Conservation (phyloP, 345 rosid species). For the Acer saccharum region DNA sequence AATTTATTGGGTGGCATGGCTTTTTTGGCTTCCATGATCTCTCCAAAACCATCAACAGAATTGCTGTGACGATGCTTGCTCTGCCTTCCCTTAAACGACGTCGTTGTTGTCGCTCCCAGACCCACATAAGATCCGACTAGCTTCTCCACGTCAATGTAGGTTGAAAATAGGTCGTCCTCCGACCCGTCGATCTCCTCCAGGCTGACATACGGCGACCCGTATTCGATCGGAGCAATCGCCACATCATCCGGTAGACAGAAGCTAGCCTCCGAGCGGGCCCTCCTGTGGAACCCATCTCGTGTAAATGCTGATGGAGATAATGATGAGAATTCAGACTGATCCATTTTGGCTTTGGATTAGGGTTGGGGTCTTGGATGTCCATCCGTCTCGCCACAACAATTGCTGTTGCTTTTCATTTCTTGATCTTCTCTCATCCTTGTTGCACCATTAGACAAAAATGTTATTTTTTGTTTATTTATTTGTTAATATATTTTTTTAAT, state of each 20-base stretch:
- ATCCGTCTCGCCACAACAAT: neutral
- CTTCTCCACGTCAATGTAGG: slow-evolving; percentile 62
- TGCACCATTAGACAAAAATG: neutral
- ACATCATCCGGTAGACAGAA: slow-evolving; percentile 41
- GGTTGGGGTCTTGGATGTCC: neutral
- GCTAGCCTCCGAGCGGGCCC: slow-evolving; percentile 59
- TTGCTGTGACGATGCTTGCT: slow-evolving; percentile 58
- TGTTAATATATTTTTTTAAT: neutral
- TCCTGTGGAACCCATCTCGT: slow-evolving; percentile 34
- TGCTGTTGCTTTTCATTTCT: neutral
- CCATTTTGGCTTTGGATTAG: neutral
- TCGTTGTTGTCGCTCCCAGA: slow-evolving; percentile 1
- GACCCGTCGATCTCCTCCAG: slow-evolving; percentile 51
- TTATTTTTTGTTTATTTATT: neutral
- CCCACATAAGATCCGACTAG: slow-evolving; percentile 11
- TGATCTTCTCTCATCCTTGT: neutral
- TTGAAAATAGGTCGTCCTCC: slow-evolving; percentile 66
- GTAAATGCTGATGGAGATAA: neutral
- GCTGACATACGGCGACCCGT: slow-evolving; percentile 39
- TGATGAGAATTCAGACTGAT: neutral
- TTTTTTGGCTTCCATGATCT: slow-evolving; percentile 67
- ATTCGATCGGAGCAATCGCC: slow-evolving; percentile 38
- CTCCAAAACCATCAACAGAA: slow-evolving; percentile 61
- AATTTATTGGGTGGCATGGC: slow-evolving; percentile 79
- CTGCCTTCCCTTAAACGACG: slow-evolving; percentile 30